Evolutionary conservation across 768 basidiomycete genomes (phyloP), one percentile per base, ranked within the genome.

Genomic region (Mycena amicta): DNA sequence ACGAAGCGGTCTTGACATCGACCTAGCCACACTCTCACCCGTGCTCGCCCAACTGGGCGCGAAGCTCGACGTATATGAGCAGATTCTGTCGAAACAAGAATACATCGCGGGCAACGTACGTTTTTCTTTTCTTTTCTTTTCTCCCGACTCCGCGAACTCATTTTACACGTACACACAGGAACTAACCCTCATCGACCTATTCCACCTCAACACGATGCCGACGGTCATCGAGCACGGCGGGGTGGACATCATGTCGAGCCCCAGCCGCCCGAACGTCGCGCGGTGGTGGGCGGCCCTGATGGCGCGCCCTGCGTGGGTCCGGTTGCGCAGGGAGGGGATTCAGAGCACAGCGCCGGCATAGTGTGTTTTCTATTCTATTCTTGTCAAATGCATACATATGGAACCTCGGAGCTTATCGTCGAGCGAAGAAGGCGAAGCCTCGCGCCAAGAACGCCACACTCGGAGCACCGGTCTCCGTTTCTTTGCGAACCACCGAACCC

Each of bases 31-130:
- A 20, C 64, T 72, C 6, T 80, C 84, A 66, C 74, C 75, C 62
- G 66, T 80, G 31, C 56, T 57, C 12, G 25, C 49, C 29, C 53
- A 56, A 6, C 67, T 75, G 18, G 68, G 71, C 39, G 64, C 55
- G 1, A 72, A 71, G 56, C 70, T 80, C 16, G 67, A 70, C 22
- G 76, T 63, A 5, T 80, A 79, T 67, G 79, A 81, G 54, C 57
- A 59, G n/a, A 72, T 81, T 53, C 72, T 82, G 18, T 61, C 67
- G 27, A 79, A 76, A 64, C 67, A 69, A 45, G 68, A 68, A 53
- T 80, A 77, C 61, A 64, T 79, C 51, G 76, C 72, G 4, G 78
- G 78, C 6, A 70, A 79, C 12, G 49, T 50, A 15, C 23, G 30
- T 23, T 15, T n/a, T n/a, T n/a, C n/a, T n/a, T n/a, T n/a, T n/a